Conservation (phyloP, 805 yeast species). For the Kodamaea neixiangensis region DNA sequence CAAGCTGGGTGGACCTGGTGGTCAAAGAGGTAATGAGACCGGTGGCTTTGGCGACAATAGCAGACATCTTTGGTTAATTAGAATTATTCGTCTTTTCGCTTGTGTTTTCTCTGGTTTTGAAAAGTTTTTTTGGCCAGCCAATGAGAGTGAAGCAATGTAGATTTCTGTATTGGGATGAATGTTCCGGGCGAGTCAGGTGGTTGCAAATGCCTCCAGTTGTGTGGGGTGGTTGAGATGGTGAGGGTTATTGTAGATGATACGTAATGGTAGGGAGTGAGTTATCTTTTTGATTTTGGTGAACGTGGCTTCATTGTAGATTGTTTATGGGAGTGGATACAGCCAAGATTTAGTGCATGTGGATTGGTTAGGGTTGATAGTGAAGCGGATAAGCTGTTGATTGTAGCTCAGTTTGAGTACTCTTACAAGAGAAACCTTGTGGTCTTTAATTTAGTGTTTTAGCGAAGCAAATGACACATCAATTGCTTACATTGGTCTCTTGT, state of each 20-base stretch:
- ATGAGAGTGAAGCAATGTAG: slow-evolving; percentile 12
- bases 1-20: slow-evolving; percentile 38
- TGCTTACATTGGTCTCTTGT: no score
- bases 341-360: no score
- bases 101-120: not conserved
- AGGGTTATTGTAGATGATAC: not conserved
- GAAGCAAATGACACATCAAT: no score
- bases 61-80: slow-evolving; percentile 33
- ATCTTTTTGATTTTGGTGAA: no score
- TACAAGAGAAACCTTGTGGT: no score
- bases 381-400: no score
- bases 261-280: no score
- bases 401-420: no score
- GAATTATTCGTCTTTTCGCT: not conserved
- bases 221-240: not conserved
- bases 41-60: slow-evolving; percentile 44
- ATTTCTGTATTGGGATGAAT: slow-evolving; percentile 25
- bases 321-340: no score
- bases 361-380: no score
- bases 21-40: slow-evolving; percentile 37
- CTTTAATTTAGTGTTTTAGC: no score
- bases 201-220: not conserved
- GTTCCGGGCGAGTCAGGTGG: not conserved
- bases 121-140: slow-evolving; percentile 3
- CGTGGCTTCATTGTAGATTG: no score